Percentiles rank a stretch among this genome's conserved stretches.
These are phyloP conservation scores for Chamaecyparis obtusa DNA, from an alignment of 75 land plant genomes.

Conservation along the genomic window DNA sequence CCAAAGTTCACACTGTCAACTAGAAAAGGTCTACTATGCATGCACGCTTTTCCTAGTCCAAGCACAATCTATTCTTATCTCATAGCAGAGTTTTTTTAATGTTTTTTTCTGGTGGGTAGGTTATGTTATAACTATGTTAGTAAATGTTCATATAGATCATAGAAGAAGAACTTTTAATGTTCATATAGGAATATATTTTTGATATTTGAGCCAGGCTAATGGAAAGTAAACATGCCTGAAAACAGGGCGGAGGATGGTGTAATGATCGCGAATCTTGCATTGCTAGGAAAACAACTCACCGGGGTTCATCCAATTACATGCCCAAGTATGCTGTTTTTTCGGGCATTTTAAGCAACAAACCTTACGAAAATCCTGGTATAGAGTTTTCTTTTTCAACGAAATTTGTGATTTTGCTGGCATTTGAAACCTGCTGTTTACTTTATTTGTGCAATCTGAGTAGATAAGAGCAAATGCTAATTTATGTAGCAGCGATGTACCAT, in stretches of 20 bases:
- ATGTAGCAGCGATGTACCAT: too few species aligned
- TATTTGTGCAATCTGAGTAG: background rate
- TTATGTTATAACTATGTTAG: background rate
- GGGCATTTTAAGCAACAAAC: constrained; percentile 80
- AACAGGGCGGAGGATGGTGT: constrained; percentile 94
- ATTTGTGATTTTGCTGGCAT: background rate
- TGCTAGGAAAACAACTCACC: constrained; percentile 49
- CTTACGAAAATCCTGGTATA: constrained; percentile 75
- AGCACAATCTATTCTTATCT: background rate
- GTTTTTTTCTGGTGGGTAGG: background rate
- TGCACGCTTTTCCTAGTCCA: background rate
- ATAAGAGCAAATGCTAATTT: too few species aligned
- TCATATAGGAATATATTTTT: background rate
- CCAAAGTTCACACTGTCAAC: background rate
- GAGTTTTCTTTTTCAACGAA: background rate
- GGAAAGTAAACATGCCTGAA: background rate
- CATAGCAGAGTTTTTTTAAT: background rate
- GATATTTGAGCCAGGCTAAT: background rate
- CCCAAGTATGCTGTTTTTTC: constrained; percentile 40
- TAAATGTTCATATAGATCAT: background rate
- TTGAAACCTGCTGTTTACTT: too few species aligned
- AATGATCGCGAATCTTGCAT: constrained; percentile 51
- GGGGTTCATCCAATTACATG: constrained; percentile 90
- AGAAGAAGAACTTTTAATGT: too few species aligned
- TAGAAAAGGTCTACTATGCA: too few species aligned